Base-by-base conservation (phyloP, 2,329 filamentous ascomycete genomes). In the Fusarium equiseti region DNA sequence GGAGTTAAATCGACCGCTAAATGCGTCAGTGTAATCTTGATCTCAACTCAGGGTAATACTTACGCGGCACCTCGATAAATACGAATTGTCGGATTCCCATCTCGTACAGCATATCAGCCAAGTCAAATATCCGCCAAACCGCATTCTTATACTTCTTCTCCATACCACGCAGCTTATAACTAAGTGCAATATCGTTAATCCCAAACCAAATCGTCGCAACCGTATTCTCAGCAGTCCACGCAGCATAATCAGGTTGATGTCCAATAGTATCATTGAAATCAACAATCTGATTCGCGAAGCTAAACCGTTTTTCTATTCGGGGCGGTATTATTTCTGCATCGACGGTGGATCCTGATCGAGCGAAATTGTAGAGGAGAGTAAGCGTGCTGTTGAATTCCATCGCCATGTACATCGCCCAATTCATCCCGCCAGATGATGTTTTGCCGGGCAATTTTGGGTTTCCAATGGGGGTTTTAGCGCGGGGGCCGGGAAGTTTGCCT, bases 161-260 rank as follows among this genome's bases (percentile, higher is more conserved):
- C 12, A 27, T 11, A 5, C 18, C 1, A 8, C 13, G 7, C 24
- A 38, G 10, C 10, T 22, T 12, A 8, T 24, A 3, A 11, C 20
- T 11, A 18, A 12, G 16, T 6, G 10, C 2, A 58, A 7, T 38
- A n/a, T 62, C 59, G 8, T 62, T 62, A 1, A 62, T 8, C 1
- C 59, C 59, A 8, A 62, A 62, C 59, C 59, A 62, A 6, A 62
- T 38, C 2, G 38, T 51, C 6, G 29, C 59, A 5, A 61, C 59
- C 4, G 29, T 44, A 5, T 24, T 62, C 6, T 62, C 7, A 0
- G 38, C 18, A 1, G 45, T 62, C 59, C 59, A 62, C 0, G 45
- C 20, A 3, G 59, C 59, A n/a, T 62, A 61, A 9, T 40, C 8
- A 15, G 59, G 59, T 3, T 31, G 38, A 45, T 62, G 29, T 0